phyloP scores from a whole-genome alignment of 345 rosid genomes.

The Eucalyptus curtisii region DNA sequence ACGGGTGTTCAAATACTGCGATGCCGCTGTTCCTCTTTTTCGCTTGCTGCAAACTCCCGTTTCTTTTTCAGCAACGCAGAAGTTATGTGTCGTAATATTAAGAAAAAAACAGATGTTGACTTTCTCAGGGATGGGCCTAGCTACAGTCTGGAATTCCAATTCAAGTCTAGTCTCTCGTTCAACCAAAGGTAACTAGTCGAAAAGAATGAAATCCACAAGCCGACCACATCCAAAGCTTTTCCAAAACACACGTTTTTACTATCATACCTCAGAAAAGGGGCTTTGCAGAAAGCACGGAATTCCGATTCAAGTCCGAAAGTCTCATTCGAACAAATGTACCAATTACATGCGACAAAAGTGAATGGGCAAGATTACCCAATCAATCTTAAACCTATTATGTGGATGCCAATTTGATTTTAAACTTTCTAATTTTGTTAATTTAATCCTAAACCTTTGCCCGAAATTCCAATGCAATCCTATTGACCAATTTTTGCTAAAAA shows the following conservation, averaged over 20 bases:
- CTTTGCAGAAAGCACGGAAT: background rate
- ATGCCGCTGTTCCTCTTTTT: background rate
- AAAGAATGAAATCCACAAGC: background rate
- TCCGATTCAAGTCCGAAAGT: background rate
- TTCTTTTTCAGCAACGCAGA: background rate
- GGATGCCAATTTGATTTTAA: fast-evolving
- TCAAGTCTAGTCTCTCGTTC: background rate
- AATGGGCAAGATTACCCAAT: fast-evolving
- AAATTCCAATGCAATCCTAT: background rate
- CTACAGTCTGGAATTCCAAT: background rate
- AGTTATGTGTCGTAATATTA: background rate
- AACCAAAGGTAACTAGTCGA: background rate
- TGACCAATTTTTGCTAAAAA: too few relatives aligned
- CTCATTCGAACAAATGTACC: background rate
- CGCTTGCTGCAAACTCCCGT: background rate
- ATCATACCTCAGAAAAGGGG: background rate
- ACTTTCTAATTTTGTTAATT: too few relatives aligned
- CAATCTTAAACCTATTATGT: too few relatives aligned
- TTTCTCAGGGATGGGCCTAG: background rate
- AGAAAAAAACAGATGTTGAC: background rate
- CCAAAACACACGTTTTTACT: background rate
- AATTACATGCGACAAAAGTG: background rate
- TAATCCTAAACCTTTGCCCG: too few relatives aligned
- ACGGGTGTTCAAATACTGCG: background rate
- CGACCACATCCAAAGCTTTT: background rate